Conservation (phyloP, 306 rosid genomes). For the Corylus heterophylla region DNA sequence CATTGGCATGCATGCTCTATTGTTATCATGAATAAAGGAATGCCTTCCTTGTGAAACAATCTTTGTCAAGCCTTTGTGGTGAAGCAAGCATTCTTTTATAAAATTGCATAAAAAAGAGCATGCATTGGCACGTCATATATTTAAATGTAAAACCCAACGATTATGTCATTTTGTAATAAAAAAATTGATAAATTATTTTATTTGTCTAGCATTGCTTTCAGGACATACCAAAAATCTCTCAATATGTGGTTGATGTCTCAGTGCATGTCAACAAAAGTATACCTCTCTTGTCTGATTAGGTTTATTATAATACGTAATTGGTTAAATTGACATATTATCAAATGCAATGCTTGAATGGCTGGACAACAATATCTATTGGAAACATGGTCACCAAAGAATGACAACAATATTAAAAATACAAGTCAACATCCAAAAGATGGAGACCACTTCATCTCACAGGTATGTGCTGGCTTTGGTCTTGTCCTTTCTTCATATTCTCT, state of each 20-base stretch:
- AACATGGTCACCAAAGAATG: conserved; percentile 18
- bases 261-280: background rate
- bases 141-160: background rate
- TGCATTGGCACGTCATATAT: background rate
- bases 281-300: background rate
- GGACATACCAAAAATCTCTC: too few species aligned
- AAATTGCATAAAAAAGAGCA: too few species aligned
- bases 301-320: background rate
- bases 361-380: background rate
- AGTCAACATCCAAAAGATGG: background rate
- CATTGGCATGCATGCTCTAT: background rate
- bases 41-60: background rate
- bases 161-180: too few species aligned
- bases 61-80: background rate
- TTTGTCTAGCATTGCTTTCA: too few species aligned
- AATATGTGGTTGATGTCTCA: background rate
- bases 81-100: too few species aligned
- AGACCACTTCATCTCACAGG: background rate
- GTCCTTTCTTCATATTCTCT: background rate
- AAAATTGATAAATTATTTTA: too few species aligned
- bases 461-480: too few species aligned
- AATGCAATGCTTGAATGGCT: background rate
- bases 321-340: background rate
- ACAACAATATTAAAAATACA: background rate
- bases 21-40: background rate